Base-by-base conservation (phyloP, 495 filamentous ascomycete genomes). In the Niebla homalea region DNA sequence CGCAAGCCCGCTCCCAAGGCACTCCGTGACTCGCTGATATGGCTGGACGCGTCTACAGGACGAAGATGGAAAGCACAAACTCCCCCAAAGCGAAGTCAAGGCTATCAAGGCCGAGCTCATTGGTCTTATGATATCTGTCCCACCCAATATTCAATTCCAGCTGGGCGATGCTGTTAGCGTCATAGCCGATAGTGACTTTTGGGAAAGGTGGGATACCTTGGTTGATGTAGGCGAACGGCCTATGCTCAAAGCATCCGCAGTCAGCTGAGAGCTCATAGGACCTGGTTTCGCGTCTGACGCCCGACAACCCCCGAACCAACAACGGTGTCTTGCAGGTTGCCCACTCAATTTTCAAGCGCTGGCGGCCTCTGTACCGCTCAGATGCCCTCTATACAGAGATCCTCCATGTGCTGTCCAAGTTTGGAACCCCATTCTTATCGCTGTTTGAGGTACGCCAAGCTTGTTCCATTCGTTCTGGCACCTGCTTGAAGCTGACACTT, bases 121-220 rank as follows among this genome's bases (percentile, higher is more conserved):
- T 60, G 89, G 86, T 42, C 71, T 99, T 55, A 99, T 99, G 93
- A 92, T 94, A 53, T 81, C 82, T 5, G 85, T 92, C 15, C 89
- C 89, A 3, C 58, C 85, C 23, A 80, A 75, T 14, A 86, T 99
- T 54, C 93, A 96, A 64, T 78, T 85, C 39, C 93, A 97, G 67
- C 71, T 99, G 39, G 93, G 93, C 55, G 93, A 97, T 56, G 89
- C 92, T 36, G 87, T 96, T 62, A 95, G 92, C 66, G 77, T 88
- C 54, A 97, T 99, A 53, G 93, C 93, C 35, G 90, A 97, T 64
- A 95, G 88, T 57, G 93, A 99, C 62, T 99, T 99, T 67, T 97
- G 84, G 83, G 71, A 82, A 64, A 75, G 84, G 59, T 99, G 93
- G 93, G 85, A 95, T 60, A 93, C 88, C 32, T 72, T 99, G 51